These are phyloP conservation scores for Colletotrichum brevisporum DNA, from an alignment of 2,329 filamentous ascomycete species.

Conservation along the genomic window DNA sequence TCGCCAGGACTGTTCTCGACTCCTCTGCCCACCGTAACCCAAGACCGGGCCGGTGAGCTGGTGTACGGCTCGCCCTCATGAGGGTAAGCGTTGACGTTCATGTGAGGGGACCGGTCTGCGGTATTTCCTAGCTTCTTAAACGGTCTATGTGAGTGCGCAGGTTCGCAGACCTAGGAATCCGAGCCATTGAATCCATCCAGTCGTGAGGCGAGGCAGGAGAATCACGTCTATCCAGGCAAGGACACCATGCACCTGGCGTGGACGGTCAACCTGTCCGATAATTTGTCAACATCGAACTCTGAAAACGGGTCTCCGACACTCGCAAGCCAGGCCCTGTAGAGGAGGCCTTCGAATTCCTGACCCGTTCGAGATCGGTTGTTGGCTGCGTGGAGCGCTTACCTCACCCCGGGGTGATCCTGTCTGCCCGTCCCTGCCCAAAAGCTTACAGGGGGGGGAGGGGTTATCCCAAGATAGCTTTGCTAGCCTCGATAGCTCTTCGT, in stretches of 20 bases:
- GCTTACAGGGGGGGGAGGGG: neutral
- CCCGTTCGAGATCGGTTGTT: constrained; percentile 46
- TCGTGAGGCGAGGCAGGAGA: constrained; percentile 21
- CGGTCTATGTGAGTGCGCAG: constrained; percentile 10
- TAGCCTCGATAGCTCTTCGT: constrained; percentile 1
- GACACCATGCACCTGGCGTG: constrained; percentile 18
- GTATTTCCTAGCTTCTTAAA: constrained; percentile 38
- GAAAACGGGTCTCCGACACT: constrained; percentile 31
- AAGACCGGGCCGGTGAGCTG: constrained; percentile 22
- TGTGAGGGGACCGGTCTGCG: constrained; percentile 44
- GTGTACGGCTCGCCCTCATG: constrained; percentile 4
- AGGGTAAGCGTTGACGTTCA: constrained; percentile 37
- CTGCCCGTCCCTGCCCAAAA: constrained; percentile 17
- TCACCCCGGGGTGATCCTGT: constrained; percentile 13
- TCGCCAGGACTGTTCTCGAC: constrained; percentile 16
- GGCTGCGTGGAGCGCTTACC: constrained; percentile 46
- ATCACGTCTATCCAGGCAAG: constrained; percentile 14
- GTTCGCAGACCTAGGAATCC: constrained; percentile 14
- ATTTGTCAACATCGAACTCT: constrained; percentile 30
- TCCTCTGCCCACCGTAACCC: constrained; percentile 18
- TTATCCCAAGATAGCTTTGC: neutral
- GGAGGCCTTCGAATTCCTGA: constrained; percentile 5
- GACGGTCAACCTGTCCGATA: neutral
- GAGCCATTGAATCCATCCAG: neutral
- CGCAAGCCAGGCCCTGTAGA: constrained; percentile 14